Evolutionary conservation across 2,329 filamentous ascomycete genomes (phyloP), one percentile per base, ranked within the genome.

Genomic region (Xylariaceae sp.): DNA sequence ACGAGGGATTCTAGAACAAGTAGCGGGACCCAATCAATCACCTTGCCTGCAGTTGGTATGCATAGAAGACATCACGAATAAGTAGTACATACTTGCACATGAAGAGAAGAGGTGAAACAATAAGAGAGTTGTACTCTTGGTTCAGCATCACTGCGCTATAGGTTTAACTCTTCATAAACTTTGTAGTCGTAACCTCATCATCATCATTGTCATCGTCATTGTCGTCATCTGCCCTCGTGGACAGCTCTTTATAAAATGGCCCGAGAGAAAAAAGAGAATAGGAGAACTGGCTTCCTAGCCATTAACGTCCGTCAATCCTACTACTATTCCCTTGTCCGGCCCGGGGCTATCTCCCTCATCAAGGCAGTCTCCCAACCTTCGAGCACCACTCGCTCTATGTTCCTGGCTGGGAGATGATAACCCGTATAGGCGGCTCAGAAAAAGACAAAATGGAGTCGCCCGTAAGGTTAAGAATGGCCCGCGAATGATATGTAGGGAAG

Each of bases 181-280:
- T 63, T 60, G 52, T 67, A 50, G 56, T 68, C 62, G 62, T 67
- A 60, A 60, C 12, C 34, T 69, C 67, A 57, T 69, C 55, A 69
- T 65, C 61, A 54, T 69, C 55, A 60, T 68, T 46, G 58, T 67
- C 61, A 60, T 68, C 58, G 60, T 62, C 44, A 59, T 54, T 44
- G 24, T 65, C 67, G 53, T 69, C 59, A 69, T 69, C 64, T 67
- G 56, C 60, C 64, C 65, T 55, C 62, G 61, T 67, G 66, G 64
- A 65, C 66, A 67, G 66, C 44, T 55, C 63, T 63, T 66, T 68
- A 65, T 67, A 61, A 53, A 45, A 60, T 46, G 8, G 28, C 50
- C 43, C 17, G 41, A 21, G 17, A 50, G 29, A 48, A 34, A 56
- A 31, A 28, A 44, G 41, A 29, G 26, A 40, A 54, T 46, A 61